A percentile compares a stretch with the other conserved stretches of the same genome.
Evolutionary conservation across 1,284 basidiomycete species (phyloP).

Genomic region (Papiliotrema fonsecae): DNA sequence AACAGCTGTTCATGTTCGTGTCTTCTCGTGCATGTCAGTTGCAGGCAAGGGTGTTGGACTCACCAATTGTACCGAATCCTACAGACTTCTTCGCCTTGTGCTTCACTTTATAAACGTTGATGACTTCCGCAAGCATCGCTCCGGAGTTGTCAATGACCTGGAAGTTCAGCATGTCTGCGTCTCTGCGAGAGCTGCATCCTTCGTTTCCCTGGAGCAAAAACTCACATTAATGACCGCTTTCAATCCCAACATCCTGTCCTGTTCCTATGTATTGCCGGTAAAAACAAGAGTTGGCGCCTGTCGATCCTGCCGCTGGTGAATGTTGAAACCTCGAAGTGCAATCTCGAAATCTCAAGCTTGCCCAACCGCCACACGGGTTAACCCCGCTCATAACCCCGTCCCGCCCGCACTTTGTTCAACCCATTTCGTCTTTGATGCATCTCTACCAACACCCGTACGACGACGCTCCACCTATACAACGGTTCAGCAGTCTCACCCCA

Average conservation of each 20-base stretch:
- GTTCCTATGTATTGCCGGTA: not conserved
- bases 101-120: conserved; percentile 95
- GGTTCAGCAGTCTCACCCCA: conserved; percentile 8
- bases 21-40: no score
- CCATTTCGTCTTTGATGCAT: no score
- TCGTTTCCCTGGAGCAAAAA: not conserved
- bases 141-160: conserved; percentile 96
- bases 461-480: conserved; percentile 4
- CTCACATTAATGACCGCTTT: conserved; percentile 8
- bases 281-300: not conserved
- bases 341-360: not conserved
- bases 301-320: not conserved
- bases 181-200: not conserved
- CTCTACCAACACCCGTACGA: conserved; percentile 11
- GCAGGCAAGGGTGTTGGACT: conserved; percentile 13
- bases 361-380: not conserved
- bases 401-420: not conserved
- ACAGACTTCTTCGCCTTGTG: conserved; percentile 52
- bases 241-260: conserved; percentile 4
- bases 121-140: conserved; percentile 88
- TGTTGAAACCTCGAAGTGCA: not conserved
- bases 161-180: not conserved
- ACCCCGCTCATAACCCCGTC: not conserved
- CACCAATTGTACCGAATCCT: conserved; percentile 64
- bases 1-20: no score